Conservation (phyloP, 2,329 filamentous ascomycete species). For the Sphaerulina vaccinii region DNA sequence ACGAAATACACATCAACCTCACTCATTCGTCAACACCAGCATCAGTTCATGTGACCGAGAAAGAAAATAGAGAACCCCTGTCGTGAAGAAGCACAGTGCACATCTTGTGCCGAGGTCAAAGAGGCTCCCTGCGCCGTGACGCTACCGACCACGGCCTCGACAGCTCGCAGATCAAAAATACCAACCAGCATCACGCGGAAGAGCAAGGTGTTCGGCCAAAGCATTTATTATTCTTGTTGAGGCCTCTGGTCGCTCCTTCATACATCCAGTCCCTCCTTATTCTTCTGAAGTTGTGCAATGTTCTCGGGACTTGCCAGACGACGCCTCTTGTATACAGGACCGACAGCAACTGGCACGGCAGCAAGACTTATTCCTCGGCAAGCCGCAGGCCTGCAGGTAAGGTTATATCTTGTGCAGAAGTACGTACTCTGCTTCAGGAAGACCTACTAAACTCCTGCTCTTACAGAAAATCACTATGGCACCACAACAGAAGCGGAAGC, state of each 20-base stretch:
- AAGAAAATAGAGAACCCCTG: too few species aligned
- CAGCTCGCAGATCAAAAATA: too few species aligned
- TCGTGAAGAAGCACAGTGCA: too few species aligned
- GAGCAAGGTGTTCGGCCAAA: too few species aligned
- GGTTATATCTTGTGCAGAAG: slow-evolving; percentile 3
- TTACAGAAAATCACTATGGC: slow-evolving; percentile 33
- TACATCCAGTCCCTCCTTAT: slow-evolving; percentile 9
- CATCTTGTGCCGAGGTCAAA: too few species aligned
- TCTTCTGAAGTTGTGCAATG: slow-evolving; percentile 21
- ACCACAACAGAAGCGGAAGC: slow-evolving; percentile 40
- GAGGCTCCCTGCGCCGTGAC: too few species aligned
- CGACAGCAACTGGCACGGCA: slow-evolving; percentile 16
- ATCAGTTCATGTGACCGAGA: too few species aligned
- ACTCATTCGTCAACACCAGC: too few species aligned
- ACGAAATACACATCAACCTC: too few species aligned
- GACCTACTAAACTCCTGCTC: background rate
- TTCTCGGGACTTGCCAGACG: slow-evolving; percentile 29
- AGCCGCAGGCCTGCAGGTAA: slow-evolving; percentile 20
- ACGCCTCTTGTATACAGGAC: slow-evolving; percentile 25
- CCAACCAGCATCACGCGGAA: too few species aligned
- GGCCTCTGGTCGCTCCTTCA: slow-evolving; percentile 3
- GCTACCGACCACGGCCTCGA: too few species aligned
- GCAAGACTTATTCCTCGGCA: background rate
- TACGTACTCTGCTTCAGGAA: background rate
- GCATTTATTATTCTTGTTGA: too few species aligned